Base-by-base conservation (phyloP, 2,329 filamentous ascomycete species). In the Aquanectria penicillioides region DNA sequence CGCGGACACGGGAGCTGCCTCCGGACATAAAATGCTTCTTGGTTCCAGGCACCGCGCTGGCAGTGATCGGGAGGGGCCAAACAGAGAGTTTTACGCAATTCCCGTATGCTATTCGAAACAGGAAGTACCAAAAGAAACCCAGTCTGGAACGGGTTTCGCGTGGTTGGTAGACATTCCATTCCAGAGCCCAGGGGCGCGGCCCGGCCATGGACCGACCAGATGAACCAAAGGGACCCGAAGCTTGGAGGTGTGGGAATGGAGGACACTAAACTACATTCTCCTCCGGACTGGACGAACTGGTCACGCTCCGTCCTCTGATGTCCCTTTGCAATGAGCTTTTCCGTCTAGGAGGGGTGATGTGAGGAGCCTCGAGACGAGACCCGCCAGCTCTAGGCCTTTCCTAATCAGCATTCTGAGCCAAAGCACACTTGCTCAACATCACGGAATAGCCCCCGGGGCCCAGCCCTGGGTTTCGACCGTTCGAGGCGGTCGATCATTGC, bases 401-500 rank as follows among this genome's bases (percentile, higher is more conserved):
- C n/a, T n/a, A n/a, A n/a, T n/a, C n/a, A n/a, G n/a, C n/a, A n/a
- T n/a, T n/a, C n/a, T n/a, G n/a, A n/a, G n/a, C n/a, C n/a, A n/a
- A n/a, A n/a, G n/a, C n/a, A n/a, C n/a, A n/a, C n/a, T n/a, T n/a
- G n/a, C n/a, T n/a, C n/a, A n/a, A n/a, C n/a, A n/a, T n/a, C n/a
- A n/a, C n/a, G n/a, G n/a, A n/a, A n/a, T n/a, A n/a, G n/a, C n/a
- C n/a, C n/a, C 41, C 41, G 41, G 41, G 41, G 15, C n/a, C 33
- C 41, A 46, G 41, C 41, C 41, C 41, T 31, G 26, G 17, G 41
- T 15, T 31, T 26, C 37, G 48, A 52, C 36, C 48, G 51, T 47
- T 55, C 43, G 23, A 50, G 44, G 29, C 29, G 48, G 48, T 51
- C 48, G 48, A 52, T 52, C 44, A 50, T 49, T 48, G 36, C 44